These are phyloP conservation scores for Suillus lakei DNA, from an alignment of 768 basidiomycete species.

Conservation along the genomic window DNA sequence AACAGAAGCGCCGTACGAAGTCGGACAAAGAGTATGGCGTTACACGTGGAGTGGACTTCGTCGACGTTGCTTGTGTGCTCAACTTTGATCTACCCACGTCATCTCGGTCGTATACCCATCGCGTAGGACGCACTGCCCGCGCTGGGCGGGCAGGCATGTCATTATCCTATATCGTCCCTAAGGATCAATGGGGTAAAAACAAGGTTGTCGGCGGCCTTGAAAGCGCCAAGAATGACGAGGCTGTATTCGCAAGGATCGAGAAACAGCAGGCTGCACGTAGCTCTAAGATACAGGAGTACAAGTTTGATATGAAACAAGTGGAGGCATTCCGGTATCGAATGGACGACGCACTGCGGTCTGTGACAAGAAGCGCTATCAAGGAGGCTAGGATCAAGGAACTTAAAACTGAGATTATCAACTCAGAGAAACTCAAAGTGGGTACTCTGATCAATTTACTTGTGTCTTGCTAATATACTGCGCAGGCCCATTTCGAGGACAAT, in stretches of 20 bases:
- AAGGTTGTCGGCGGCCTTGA: conserved; percentile 72
- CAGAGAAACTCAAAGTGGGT: conserved; percentile 92
- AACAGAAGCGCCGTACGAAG: conserved; percentile 57
- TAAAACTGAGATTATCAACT: conserved; percentile 91
- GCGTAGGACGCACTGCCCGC: conserved; percentile 95
- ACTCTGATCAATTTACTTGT: not conserved
- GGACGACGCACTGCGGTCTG: conserved; percentile 92
- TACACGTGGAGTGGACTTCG: conserved; percentile 94
- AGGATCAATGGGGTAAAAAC: conserved; percentile 70
- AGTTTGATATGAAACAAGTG: conserved; percentile 94
- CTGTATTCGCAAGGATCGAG: conserved; percentile 63
- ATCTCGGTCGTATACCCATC: conserved; percentile 89
- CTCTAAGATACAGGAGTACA: conserved; percentile 78
- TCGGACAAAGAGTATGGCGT: conserved; percentile 87
- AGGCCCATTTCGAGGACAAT: conserved; percentile 99
- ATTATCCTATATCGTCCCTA: conserved; percentile 84
- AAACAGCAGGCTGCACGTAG: conserved; percentile 67
- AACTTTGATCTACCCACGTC: conserved; percentile 97
- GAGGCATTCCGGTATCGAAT: conserved; percentile 98
- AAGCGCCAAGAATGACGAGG: conserved; percentile 78
- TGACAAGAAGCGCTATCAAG: conserved; percentile 83
- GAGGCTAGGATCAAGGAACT: conserved; percentile 95
- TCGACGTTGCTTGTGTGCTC: conserved; percentile 95
- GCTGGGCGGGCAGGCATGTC: conserved; percentile 94
- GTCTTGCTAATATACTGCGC: conserved; percentile 14